These are phyloP conservation scores for Pythium periplocum DNA, from an alignment of 352 stramenopile species.

Conservation along the genomic window DNA sequence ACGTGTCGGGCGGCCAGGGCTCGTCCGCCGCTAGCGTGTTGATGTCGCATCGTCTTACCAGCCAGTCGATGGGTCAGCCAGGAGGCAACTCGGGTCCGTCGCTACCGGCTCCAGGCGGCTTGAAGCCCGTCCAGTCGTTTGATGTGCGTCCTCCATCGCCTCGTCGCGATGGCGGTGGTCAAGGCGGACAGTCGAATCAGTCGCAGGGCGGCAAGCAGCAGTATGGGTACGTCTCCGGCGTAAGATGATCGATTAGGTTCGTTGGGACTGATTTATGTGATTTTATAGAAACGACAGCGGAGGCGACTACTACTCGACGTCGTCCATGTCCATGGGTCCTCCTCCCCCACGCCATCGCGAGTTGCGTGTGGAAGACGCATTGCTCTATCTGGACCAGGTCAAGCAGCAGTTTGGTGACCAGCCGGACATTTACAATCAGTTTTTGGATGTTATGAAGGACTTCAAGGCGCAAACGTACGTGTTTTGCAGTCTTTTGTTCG, in stretches of 20 bases:
- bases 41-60: constrained; percentile 53
- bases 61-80: constrained; percentile 39
- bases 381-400: constrained; percentile 99
- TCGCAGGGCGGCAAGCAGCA: constrained; percentile 3
- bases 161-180: constrained; percentile 20
- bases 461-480: constrained; percentile 95
- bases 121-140: constrained; percentile 31
- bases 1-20: constrained; percentile 18
- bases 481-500: background rate
- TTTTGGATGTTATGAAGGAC: constrained; percentile 99
- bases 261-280: background rate
- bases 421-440: constrained; percentile 99
- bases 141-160: constrained; percentile 37
- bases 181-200: background rate
- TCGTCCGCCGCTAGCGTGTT: constrained; percentile 28
- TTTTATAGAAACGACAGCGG: constrained; percentile 33
- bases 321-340: constrained; percentile 19
- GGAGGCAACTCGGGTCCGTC: constrained; percentile 29
- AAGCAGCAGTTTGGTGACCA: constrained; percentile 99
- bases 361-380: constrained; percentile 96
- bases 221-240: background rate
- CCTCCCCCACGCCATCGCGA: constrained; percentile 57
- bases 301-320: constrained; percentile 20
- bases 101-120: constrained; percentile 16
- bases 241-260: background rate